Conservation (phyloP, 2,329 filamentous ascomycete species). For the Berkeleyomyces basicola region DNA sequence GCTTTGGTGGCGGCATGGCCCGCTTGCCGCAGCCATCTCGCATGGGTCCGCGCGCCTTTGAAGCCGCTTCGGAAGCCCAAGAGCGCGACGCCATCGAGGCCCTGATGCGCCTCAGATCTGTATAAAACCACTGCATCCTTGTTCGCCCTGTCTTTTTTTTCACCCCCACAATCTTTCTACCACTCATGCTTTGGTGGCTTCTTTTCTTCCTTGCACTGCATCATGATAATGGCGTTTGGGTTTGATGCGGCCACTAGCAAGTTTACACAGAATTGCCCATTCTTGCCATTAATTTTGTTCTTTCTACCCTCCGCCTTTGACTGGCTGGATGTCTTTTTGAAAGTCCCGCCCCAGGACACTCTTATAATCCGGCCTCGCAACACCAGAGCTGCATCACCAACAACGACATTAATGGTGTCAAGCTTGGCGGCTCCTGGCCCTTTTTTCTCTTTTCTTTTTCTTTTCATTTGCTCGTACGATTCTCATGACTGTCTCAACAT, state of each 20-base stretch:
- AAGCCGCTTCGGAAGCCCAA: slow-evolving; percentile 44
- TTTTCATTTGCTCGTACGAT: not conserved
- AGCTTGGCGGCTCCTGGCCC: not conserved
- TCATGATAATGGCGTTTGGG: slow-evolving; percentile 7
- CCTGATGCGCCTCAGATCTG: slow-evolving; percentile 63
- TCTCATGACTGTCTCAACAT: not conserved
- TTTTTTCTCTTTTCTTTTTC: not conserved
- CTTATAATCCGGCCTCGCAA: too few species aligned
- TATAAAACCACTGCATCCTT: slow-evolving; percentile 33
- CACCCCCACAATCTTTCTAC: not conserved
- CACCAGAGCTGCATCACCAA: too few species aligned
- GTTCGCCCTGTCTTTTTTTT: slow-evolving; percentile 9
- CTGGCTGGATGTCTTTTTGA: not conserved
- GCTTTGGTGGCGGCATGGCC: slow-evolving; percentile 31
- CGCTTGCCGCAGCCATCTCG: slow-evolving; percentile 32
- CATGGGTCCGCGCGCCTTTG: slow-evolving; percentile 19
- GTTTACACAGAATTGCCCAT: not conserved
- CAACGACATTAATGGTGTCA: not conserved
- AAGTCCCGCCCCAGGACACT: too few species aligned
- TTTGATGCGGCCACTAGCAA: slow-evolving; percentile 1
- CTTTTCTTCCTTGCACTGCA: slow-evolving; percentile 4
- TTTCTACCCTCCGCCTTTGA: slow-evolving; percentile 5
- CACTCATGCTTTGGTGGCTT: not conserved
- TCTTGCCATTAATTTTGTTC: not conserved
- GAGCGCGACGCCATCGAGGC: slow-evolving; percentile 72